A percentile compares a stretch with the other conserved stretches of the same genome.
Evolutionary conservation across 345 rosid species (phyloP).

Genomic region (Citrus australasica): DNA sequence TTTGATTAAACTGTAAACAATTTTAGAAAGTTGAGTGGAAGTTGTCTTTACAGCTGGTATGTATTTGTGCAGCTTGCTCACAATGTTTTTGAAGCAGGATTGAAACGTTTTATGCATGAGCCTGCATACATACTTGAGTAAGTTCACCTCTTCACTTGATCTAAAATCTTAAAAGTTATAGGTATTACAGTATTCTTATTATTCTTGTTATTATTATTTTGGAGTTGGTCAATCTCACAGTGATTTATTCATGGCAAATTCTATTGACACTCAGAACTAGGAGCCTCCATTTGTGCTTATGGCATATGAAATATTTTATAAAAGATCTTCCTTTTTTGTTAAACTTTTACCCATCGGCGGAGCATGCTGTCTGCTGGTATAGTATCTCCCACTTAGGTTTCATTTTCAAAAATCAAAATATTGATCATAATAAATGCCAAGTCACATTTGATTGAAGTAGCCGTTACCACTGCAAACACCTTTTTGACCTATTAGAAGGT

Average conservation of each 20-base stretch:
- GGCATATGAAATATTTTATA: background rate
- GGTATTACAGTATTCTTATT: background rate
- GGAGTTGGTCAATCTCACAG: background rate
- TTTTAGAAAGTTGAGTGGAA: background rate
- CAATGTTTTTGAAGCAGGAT: conserved; percentile 87
- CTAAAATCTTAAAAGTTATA: background rate
- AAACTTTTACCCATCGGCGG: background rate
- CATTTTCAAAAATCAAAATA: background rate
- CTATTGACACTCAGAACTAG: background rate
- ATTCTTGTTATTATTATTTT: background rate
- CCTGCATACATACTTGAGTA: conserved; percentile 91
- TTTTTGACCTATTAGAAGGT: background rate
- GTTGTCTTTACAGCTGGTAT: conserved; percentile 1
- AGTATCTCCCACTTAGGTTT: background rate
- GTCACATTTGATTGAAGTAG: background rate
- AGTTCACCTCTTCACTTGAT: conserved; percentile 26
- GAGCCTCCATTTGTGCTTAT: background rate
- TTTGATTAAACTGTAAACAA: background rate
- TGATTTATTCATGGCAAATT: background rate
- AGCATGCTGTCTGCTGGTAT: background rate
- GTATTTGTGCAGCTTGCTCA: conserved; percentile 72
- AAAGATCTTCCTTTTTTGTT: background rate
- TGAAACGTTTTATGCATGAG: conserved; percentile 88
- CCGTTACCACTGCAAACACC: background rate
- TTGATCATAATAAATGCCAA: background rate